Evolutionary conservation across 805 yeast species (phyloP).

Genomic region (Wickerhamomyces tratensis): DNA sequence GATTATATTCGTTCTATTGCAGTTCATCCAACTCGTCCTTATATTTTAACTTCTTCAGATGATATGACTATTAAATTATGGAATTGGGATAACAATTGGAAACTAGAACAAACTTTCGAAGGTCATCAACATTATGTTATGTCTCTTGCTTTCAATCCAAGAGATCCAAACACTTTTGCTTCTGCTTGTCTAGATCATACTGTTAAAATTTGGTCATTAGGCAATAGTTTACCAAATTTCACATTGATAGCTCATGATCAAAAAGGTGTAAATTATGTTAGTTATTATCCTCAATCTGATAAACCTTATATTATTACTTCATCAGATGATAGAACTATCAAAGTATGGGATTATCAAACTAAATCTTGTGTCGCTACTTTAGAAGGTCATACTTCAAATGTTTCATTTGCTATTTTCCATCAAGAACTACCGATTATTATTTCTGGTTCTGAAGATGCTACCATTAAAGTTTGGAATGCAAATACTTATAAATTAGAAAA

Average conservation of each 20-base stretch:
- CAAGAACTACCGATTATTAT: slow-evolving; percentile 93
- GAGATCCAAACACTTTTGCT: slow-evolving; percentile 96
- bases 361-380: slow-evolving; percentile 90
- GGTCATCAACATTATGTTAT: slow-evolving; percentile 95
- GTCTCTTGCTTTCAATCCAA: slow-evolving; percentile 93
- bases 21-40: slow-evolving; percentile 90
- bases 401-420: slow-evolving; percentile 94
- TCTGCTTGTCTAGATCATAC: slow-evolving; percentile 95
- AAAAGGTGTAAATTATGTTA: slow-evolving; percentile 93
- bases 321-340: slow-evolving; percentile 83
- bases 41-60: slow-evolving; percentile 81
- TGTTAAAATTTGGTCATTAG: slow-evolving; percentile 93
- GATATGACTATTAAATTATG: slow-evolving; percentile 87
- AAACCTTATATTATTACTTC: slow-evolving; percentile 92
- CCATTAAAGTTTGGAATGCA: slow-evolving; percentile 91
- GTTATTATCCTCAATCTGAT: slow-evolving; percentile 94
- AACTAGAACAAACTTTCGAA: slow-evolving; percentile 79
- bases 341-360: slow-evolving; percentile 95
- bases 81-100: slow-evolving; percentile 98
- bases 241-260: slow-evolving; percentile 86
- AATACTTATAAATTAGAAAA: slow-evolving; percentile 90
- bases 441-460: slow-evolving; percentile 95
- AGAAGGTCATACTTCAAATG: slow-evolving; percentile 90
- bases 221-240: slow-evolving; percentile 80
- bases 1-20: slow-evolving; percentile 92